phyloP scores from a whole-genome alignment of 2,329 filamentous ascomycete species.

The Aquanectria penicillioides region DNA sequence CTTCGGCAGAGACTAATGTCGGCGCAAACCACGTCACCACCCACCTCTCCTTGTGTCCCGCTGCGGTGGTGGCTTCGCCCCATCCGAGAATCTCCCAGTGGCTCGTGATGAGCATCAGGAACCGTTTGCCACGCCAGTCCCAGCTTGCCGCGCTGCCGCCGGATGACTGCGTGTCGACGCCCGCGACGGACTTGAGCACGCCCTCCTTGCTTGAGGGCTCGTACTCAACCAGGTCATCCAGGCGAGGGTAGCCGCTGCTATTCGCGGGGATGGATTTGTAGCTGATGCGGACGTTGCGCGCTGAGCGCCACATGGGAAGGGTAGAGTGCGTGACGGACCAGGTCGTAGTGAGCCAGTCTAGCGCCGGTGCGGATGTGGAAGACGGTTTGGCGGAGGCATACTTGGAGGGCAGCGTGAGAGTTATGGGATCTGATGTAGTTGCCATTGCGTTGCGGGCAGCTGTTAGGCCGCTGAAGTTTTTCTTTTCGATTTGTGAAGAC shows the following conservation, averaged over 20 bases:
- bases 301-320: conserved; percentile 81
- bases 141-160: conserved; percentile 53
- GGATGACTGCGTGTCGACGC: conserved; percentile 65
- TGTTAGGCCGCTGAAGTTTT: not conserved
- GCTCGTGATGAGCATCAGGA: conserved; percentile 75
- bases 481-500: not conserved
- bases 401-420: conserved; percentile 56
- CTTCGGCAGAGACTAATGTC: conserved; percentile 84
- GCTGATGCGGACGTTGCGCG: conserved; percentile 82
- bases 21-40: conserved; percentile 86
- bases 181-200: conserved; percentile 69
- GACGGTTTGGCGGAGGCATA: conserved; percentile 49
- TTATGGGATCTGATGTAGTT: conserved; percentile 29
- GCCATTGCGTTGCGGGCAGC: conserved; percentile 34
- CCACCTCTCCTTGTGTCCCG: conserved; percentile 67
- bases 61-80: conserved; percentile 63
- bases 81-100: conserved; percentile 87
- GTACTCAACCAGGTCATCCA: conserved; percentile 81
- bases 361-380: conserved; percentile 55
- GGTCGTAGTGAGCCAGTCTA: conserved; percentile 70
- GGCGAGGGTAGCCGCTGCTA: conserved; percentile 52
- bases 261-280: conserved; percentile 67
- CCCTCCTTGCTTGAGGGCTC: conserved; percentile 61
- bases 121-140: conserved; percentile 83
- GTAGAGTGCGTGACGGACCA: conserved; percentile 83